Conservation (phyloP, 1,284 basidiomycete genomes). For the Abortiporus biennis region DNA sequence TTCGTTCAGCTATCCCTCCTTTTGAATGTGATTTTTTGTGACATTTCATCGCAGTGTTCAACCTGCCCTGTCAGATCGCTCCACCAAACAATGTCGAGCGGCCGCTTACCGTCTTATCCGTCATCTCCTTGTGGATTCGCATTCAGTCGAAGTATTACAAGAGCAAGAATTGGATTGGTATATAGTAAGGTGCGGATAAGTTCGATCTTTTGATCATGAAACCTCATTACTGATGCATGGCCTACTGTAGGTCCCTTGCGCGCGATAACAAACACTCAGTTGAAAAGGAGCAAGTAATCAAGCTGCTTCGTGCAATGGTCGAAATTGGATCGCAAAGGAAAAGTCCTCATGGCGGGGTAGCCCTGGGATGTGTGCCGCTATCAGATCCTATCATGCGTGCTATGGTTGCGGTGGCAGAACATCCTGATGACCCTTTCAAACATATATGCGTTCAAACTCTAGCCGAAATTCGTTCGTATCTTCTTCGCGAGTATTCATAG, state of each 20-base stretch:
- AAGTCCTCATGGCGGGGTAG: constrained; percentile 34
- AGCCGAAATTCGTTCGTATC: constrained; percentile 76
- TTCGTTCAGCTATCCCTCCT: constrained; percentile 9
- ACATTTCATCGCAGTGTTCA: constrained; percentile 44
- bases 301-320: constrained; percentile 82
- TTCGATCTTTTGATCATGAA: no score
- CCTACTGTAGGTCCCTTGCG: constrained; percentile 60
- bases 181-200: constrained; percentile 79
- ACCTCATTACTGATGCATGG: no score
- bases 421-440: constrained; percentile 86
- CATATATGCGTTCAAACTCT: constrained; percentile 85
- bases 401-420: constrained; percentile 89
- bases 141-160: constrained; percentile 54
- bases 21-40: background rate
- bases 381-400: constrained; percentile 82
- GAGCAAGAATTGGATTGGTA: constrained; percentile 80
- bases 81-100: constrained; percentile 74
- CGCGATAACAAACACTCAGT: constrained; percentile 80
- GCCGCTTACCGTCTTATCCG: constrained; percentile 85
- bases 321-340: constrained; percentile 60
- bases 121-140: constrained; percentile 68
- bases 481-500: constrained; percentile 2
- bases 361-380: constrained; percentile 48
- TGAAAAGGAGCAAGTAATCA: constrained; percentile 94
- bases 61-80: constrained; percentile 72